Evolutionary conservation across 352 stramenopile genomes (phyloP), one percentile per base, ranked within the genome.

Genomic region (Globisporangium uncinulatum): DNA sequence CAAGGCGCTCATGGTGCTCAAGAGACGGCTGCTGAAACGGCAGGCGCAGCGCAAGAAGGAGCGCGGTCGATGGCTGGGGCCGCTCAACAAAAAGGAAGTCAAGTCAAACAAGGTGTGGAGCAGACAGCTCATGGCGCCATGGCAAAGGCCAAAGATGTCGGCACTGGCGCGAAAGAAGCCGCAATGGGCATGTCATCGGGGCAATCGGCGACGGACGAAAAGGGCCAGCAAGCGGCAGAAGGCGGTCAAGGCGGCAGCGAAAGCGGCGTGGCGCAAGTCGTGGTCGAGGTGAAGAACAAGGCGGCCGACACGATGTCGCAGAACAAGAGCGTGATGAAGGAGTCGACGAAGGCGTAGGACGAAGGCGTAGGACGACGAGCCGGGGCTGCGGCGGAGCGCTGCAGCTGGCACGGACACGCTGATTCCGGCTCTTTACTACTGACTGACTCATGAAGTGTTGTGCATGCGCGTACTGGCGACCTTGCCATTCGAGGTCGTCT

Each of bases 311-410:
- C 44, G 47, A 48, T 53, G 50, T 67, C 62, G 17, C 65, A 70
- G 59, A 49, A 54, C 0, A 61, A 55, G 43, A 39, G 58, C 11
- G 59, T 65, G 34, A 59, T 68, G 46, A 51, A 73, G 53, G 57
- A 68, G 4, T 59, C 59, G 56, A 59, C 61, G 6, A 51, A 47
- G 52, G 49, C 51, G 48, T 56, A 51, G 46, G 49, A 10, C 24
- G 24, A 29, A 1, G 24, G 24, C 24, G 24, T 51, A 39, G 15
- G 36, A 41, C 14, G 42, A 44, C 24, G 24, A 29, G 24, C 24
- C 24, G 24, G 4, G 24, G 24, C 24, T 29, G 24, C 24, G 24
- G 24, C 4, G 24, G 24, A 29, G 24, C 4, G 24, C 24, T 29
- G 24, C 24, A 29, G 24, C 24, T 29, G 24, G 24, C 24, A 29